phyloP scores from a whole-genome alignment of 345 rosid genomes.

The Eucalyptus melliodora region DNA sequence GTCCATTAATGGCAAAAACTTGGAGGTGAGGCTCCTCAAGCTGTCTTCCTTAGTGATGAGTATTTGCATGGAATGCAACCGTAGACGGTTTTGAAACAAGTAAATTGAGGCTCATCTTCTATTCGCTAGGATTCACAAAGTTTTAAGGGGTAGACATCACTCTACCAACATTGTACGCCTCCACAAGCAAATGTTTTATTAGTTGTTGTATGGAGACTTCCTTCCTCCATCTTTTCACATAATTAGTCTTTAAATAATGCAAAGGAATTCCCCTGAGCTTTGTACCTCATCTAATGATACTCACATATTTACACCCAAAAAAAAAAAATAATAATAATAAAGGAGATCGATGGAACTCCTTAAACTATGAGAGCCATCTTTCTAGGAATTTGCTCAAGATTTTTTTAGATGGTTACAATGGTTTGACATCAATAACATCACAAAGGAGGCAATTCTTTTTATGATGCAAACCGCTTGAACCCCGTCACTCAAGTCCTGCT shows the following conservation, averaged over 20 bases:
- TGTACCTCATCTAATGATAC: background rate
- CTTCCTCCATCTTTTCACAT: background rate
- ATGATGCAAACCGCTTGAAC: background rate
- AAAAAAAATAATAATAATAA: background rate
- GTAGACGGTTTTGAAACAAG: background rate
- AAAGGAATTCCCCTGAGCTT: background rate
- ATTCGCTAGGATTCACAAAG: background rate
- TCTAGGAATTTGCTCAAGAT: background rate
- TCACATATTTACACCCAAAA: too few species aligned
- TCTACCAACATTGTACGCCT: background rate
- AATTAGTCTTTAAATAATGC: background rate
- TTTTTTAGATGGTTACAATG: background rate
- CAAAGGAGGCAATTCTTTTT: background rate
- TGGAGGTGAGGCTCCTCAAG: background rate
- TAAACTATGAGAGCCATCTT: background rate
- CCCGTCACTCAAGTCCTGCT: background rate
- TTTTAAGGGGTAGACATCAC: background rate
- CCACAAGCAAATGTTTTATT: background rate
- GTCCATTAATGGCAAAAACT: background rate
- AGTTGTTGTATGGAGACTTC: background rate
- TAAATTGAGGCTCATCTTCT: background rate
- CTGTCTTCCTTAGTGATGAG: background rate
- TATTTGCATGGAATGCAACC: background rate
- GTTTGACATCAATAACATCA: background rate
- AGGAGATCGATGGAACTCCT: background rate